phyloP scores from a whole-genome alignment of 805 yeast species.

The Metschnikowia shivogae region DNA sequence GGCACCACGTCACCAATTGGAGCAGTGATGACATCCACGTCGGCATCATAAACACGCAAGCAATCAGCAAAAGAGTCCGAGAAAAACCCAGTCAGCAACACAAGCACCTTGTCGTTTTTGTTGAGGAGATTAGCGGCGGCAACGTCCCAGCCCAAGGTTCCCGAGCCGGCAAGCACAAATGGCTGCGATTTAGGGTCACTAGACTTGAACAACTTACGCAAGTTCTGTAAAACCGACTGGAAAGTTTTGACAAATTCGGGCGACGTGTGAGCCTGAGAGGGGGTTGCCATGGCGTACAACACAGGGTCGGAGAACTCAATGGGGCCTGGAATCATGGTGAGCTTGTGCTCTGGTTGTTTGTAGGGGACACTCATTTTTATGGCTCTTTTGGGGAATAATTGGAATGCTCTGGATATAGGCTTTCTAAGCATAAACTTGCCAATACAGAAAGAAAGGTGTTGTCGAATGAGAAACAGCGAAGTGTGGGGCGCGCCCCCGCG shows the following conservation, averaged over 20 bases:
- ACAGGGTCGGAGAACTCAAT: constrained; percentile 80
- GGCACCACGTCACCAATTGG: constrained; percentile 70
- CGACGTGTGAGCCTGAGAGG: constrained; percentile 85
- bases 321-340: constrained; percentile 79
- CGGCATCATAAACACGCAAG: constrained; percentile 65
- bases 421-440: constrained; percentile 1
- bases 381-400: not conserved
- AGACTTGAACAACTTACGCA: constrained; percentile 73
- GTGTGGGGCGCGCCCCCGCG: constrained; percentile 2
- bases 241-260: constrained; percentile 77
- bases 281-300: constrained; percentile 72
- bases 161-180: constrained; percentile 81
- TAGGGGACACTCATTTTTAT: constrained; percentile 30
- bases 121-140: constrained; percentile 69
- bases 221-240: constrained; percentile 59
- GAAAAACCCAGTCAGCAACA: constrained; percentile 87
- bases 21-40: constrained; percentile 72
- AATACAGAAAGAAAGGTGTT: not conserved
- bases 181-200: constrained; percentile 68
- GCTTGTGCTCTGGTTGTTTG: constrained; percentile 42
- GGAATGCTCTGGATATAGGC: not conserved
- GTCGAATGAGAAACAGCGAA: constrained; percentile 1
- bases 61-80: constrained; percentile 79
- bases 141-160: constrained; percentile 94
- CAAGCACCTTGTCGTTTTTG: constrained; percentile 65